Conservation (phyloP, 805 yeast species). For the Starmerella bombicola region DNA sequence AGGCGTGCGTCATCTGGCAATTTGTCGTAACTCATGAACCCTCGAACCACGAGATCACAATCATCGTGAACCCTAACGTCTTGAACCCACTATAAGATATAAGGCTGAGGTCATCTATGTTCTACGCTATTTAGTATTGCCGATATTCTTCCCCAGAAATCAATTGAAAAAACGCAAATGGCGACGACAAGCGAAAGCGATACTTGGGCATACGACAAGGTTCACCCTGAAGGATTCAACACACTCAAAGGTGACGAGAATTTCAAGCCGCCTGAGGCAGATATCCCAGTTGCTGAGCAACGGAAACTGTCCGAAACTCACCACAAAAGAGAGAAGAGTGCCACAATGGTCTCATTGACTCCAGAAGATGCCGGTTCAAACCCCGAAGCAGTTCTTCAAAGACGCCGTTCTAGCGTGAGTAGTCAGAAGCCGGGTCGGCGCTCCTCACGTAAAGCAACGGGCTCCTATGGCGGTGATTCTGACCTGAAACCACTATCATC, state of each 20-base stretch:
- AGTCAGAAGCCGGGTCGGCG: slow-evolving; percentile 2
- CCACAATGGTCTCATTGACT: slow-evolving; percentile 8
- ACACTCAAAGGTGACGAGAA: slow-evolving; percentile 14
- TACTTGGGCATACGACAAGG: slow-evolving; percentile 14
- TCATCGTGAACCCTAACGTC: too few relatives aligned
- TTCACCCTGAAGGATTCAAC: slow-evolving; percentile 16
- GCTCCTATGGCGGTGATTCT: slow-evolving; percentile 13
- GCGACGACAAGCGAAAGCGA: slow-evolving; percentile 3
- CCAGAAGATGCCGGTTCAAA: slow-evolving; percentile 11
- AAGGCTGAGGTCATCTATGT: too few relatives aligned
- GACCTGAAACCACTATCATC: slow-evolving; percentile 11
- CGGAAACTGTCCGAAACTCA: slow-evolving; percentile 10
- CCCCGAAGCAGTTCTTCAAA: slow-evolving; percentile 11
- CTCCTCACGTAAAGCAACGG: slow-evolving; percentile 16
- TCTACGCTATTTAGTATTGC: too few relatives aligned
- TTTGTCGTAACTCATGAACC: neutral
- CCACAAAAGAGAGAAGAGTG: slow-evolving; percentile 13
- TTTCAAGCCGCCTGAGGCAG: slow-evolving; percentile 14
- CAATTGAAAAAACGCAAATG: slow-evolving; percentile 2
- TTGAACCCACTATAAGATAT: too few relatives aligned
- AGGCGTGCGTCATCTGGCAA: neutral
- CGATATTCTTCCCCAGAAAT: too few relatives aligned
- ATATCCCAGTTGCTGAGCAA: slow-evolving; percentile 11
- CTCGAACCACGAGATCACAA: neutral
- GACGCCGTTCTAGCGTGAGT: slow-evolving; percentile 15